Evolutionary conservation across 2,329 filamentous ascomycete species (phyloP).

Genomic region (Stemphylium beticola): DNA sequence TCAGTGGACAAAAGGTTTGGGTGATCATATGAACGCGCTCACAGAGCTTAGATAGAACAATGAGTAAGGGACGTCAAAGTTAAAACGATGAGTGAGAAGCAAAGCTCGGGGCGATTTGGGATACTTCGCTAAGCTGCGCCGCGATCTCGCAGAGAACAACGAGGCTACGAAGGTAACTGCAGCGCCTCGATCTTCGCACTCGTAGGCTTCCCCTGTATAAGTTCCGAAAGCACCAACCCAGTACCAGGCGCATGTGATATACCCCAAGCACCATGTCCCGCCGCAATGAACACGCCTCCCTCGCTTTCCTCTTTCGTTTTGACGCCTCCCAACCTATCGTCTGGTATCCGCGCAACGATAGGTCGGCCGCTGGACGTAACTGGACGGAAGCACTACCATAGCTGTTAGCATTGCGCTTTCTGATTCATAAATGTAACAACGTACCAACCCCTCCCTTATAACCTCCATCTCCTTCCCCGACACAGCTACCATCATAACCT

Average conservation of each 20-base stretch:
- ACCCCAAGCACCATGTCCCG: slow-evolving; percentile 80
- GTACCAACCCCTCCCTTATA: slow-evolving; percentile 64
- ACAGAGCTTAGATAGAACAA: no score
- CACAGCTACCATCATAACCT: slow-evolving; percentile 55
- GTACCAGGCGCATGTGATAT: slow-evolving; percentile 65
- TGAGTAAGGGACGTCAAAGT: no score
- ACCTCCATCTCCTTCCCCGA: slow-evolving; percentile 64
- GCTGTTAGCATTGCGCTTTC: slow-evolving; percentile 7
- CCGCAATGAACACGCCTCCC: slow-evolving; percentile 72
- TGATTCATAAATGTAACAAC: slow-evolving; percentile 2
- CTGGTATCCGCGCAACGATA: slow-evolving; percentile 64
- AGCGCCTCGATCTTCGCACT: slow-evolving; percentile 67
- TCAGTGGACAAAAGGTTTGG: no score
- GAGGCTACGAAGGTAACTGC: slow-evolving; percentile 32
- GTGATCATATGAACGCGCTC: no score
- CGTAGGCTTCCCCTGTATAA: slow-evolving; percentile 65
- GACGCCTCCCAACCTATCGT: slow-evolving; percentile 62
- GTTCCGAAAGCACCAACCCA: slow-evolving; percentile 72
- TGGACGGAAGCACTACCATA: slow-evolving; percentile 69
- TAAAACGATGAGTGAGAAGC: no score
- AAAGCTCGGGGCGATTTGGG: no score
- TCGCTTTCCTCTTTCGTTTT: slow-evolving; percentile 51
- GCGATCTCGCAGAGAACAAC: not conserved
- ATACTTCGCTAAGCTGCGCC: no score
- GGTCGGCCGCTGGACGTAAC: slow-evolving; percentile 69